Conservation (phyloP, 2,329 filamentous ascomycete species). For the Pseudonectria foliicola region DNA sequence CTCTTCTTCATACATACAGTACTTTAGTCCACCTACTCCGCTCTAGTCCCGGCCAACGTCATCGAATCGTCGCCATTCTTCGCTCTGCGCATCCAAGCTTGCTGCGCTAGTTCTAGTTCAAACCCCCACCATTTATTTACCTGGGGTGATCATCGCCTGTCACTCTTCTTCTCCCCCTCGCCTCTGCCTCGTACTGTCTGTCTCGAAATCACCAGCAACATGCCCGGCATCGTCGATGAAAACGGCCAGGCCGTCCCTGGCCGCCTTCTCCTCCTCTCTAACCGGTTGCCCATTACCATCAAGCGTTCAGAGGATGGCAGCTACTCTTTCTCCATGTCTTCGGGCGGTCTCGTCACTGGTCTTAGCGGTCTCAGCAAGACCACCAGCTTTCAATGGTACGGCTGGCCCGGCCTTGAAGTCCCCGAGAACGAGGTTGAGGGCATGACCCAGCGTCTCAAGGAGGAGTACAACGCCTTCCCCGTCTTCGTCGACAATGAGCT, state of each 20-base stretch:
- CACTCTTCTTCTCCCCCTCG: constrained; percentile 1
- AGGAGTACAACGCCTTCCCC: constrained; percentile 83
- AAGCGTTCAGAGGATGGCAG: constrained; percentile 86
- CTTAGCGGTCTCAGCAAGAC: constrained; percentile 86
- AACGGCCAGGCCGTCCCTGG: constrained; percentile 30
- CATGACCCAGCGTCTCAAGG: constrained; percentile 71
- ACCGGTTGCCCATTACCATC: constrained; percentile 93
- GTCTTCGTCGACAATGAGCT: constrained; percentile 92
- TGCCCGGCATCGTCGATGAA: constrained; percentile 31
- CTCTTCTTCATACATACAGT: no score
- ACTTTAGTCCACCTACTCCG: no score
- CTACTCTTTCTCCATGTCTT: constrained; percentile 94
- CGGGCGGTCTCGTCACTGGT: constrained; percentile 88
- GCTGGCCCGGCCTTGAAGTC: constrained; percentile 90
- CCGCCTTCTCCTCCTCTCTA: constrained; percentile 78
- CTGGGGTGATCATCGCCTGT: constrained; percentile 18
- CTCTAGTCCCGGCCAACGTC: no score
- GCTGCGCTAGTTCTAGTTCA: constrained; percentile 21
- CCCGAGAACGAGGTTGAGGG: constrained; percentile 72
- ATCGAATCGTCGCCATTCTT: constrained; percentile 15
- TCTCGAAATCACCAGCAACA: no score
- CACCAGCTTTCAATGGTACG: constrained; percentile 96
- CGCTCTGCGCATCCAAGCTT: constrained; percentile 16
- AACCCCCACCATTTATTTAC: background rate
- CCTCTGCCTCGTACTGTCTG: background rate